Evolutionary conservation across 2,329 filamentous ascomycete species (phyloP).

Genomic region (Tolypocladium tropicale): DNA sequence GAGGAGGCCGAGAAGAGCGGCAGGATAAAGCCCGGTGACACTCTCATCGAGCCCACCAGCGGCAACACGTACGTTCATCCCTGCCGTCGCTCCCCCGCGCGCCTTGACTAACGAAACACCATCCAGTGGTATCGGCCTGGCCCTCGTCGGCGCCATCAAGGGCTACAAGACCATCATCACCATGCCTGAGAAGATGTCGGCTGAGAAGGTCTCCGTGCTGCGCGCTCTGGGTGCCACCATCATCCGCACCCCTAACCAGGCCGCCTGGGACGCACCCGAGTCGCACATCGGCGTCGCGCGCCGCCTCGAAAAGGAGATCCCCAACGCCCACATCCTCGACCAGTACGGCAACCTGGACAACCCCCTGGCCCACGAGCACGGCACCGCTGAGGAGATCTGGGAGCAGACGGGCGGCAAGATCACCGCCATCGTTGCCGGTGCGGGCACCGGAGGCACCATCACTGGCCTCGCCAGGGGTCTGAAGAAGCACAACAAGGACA

Average conservation of each 20-base stretch:
- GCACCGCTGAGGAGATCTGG: constrained; percentile 96
- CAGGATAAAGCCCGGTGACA: constrained; percentile 93
- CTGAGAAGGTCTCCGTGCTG: constrained; percentile 92
- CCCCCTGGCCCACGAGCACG: constrained; percentile 83
- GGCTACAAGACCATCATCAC: constrained; percentile 99
- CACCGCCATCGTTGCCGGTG: constrained; percentile 77
- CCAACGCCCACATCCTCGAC: constrained; percentile 93
- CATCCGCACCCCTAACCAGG: constrained; percentile 92
- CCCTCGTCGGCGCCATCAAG: constrained; percentile 89
- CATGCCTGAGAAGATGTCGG: constrained; percentile 97
- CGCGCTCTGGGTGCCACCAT: constrained; percentile 93
- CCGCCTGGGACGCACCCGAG: constrained; percentile 88
- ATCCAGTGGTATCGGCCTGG: constrained; percentile 71
- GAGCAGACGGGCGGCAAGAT: constrained; percentile 76
- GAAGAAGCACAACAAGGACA: constrained; percentile 71
- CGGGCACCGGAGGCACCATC: constrained; percentile 91
- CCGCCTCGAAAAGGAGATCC: constrained; percentile 86
- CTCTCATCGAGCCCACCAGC: constrained; percentile 93
- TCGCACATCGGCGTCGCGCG: constrained; percentile 93
- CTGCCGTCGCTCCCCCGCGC: neutral
- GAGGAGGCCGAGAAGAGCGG: constrained; percentile 87
- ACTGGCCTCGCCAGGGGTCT: constrained; percentile 79
- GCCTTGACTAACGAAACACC: constrained; percentile 19
- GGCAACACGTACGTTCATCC: constrained; percentile 63
- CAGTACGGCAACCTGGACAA: constrained; percentile 92